Percentiles rank a stretch among this genome's conserved stretches.
Evolutionary conservation across 108 stramenopile species (phyloP).

Genomic region (Skeletonema potamos): DNA sequence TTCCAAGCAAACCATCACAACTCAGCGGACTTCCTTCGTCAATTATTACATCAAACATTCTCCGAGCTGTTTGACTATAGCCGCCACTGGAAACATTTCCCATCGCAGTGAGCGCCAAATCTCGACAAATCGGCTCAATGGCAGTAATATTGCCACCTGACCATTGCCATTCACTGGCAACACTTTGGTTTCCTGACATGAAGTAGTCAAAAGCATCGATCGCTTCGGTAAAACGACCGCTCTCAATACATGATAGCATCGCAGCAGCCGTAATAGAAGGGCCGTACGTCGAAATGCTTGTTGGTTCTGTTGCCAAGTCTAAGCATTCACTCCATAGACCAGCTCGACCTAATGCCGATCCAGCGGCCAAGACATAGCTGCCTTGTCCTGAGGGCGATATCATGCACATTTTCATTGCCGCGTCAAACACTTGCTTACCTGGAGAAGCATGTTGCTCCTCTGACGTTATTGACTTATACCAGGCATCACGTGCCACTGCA

Average conservation of each 20-base stretch:
- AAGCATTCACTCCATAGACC: conserved; percentile 65
- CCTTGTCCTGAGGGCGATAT: conserved; percentile 74
- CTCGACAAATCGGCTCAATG: conserved; percentile 60
- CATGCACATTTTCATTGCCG: conserved; percentile 70
- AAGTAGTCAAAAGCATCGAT: conserved; percentile 45
- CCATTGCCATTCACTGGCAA: conserved; percentile 69
- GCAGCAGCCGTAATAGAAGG: conserved; percentile 59
- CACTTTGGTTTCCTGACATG: conserved; percentile 26
- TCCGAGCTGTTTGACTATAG: conserved; percentile 33
- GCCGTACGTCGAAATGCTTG: conserved; percentile 26
- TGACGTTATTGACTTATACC: background rate
- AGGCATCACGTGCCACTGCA: conserved; percentile 50
- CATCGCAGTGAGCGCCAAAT: conserved; percentile 66
- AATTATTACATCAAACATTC: conserved; percentile 47
- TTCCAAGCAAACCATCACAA: conserved; percentile 54
- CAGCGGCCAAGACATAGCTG: conserved; percentile 76
- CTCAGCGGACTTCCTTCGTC: conserved; percentile 60
- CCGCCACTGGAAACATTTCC: conserved; percentile 31
- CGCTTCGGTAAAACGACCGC: conserved; percentile 46
- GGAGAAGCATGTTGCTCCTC: conserved; percentile 2
- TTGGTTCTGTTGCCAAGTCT: conserved; percentile 50
- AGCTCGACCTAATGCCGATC: conserved; percentile 74
- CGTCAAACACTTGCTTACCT: conserved; percentile 56
- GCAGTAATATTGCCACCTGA: conserved; percentile 58
- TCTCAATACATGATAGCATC: conserved; percentile 68